Base-by-base conservation (phyloP, 805 yeast genomes). In the Starmera quercuum region DNA sequence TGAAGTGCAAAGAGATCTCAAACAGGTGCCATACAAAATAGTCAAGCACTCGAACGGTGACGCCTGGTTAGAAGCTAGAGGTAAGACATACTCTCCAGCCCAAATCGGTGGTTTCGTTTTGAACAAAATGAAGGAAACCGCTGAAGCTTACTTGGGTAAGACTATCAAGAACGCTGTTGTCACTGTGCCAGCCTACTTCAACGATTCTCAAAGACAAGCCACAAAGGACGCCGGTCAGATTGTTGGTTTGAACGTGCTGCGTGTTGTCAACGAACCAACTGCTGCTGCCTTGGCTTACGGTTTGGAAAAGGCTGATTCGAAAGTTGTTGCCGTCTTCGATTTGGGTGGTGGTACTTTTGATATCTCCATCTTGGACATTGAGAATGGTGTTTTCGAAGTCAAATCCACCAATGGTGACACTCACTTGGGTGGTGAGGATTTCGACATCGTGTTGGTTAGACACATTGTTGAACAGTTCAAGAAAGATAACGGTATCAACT, bases 331-430 rank as follows among this genome's bases (percentile, higher is more conserved):
- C 9, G 71, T 66, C 27, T 83, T 78, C 51, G 94, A 83, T 59
- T 68, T 83, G 45, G 92, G 92, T 46, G 92, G 92, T 39, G 92
- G 92, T 39, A 83, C 92, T 26, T 83, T 83, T 57, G 94, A 83
- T 60, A 81, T 83, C 29, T 81, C 90, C 12, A 68, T 83, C 37
- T 61, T 83, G 42, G 85, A 82, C 45, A 81, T 83, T 38, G 90
- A 80, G 48, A 83, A 75, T 46, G 85, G 87, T 41, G 84, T 83
- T 11, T 82, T 83, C 53, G 88, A 82, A 57, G 92, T 83, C 15
- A 66, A 83, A 46, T 80, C 90, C 30, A 83, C 94, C 22, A 81
- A 82, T 53, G 94, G 94, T 46, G 81, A 83, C 56, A 81, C 90
- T 15, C 90, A 81, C 60, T 66, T 83, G 46, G 94, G 94, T 46